Base-by-base conservation (phyloP, 306 rosid species). In the Erythrophleum fordii region DNA sequence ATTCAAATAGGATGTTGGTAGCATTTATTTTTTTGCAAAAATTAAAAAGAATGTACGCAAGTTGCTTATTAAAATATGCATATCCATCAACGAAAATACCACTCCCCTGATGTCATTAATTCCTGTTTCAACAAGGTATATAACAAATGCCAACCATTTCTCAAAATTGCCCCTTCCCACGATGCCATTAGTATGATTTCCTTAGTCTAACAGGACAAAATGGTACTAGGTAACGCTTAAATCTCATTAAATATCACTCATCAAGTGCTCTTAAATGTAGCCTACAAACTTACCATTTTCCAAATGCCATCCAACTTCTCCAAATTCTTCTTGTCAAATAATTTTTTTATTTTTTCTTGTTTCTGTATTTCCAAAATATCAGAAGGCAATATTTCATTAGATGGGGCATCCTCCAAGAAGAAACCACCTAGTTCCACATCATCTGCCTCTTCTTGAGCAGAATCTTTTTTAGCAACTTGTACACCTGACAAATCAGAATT, bases 281-380 rank as follows among this genome's bases (percentile, higher is more conserved):
- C 53, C 68, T 34, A 70, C 73, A 75, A 64, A 83, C 67, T 75
- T 75, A 90, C 98, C 98, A 91, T 91, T 84, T 90, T 93, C 99
- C 99, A 95, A 58, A 95, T 86, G 85, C 97, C 97, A 80, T 87
- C 91, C 53, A 95, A 83, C 67, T 93, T 93, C 74, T 93, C 97
- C 89, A 93, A 82, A 86, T 88, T 92, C 85, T 87, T 92, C 84
- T 87, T 94, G 79, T 88, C 86, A 14, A 80, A 75, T 52, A 90
- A 66, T 80, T 89, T 93, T 80, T 71, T 93, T 73, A 89, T 73
- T 66, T 84, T 84, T 82, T 91, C 97, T 85, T 83, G 87, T 83
- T 86, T 89, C 80, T 93, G 91, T 64, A 89, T 56, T 80, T 87
- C 86, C 85, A 83, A 70, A 84, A 86, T 77, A 79, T 90, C 91